Evolutionary conservation across 768 basidiomycete genomes (phyloP), one percentile per base, ranked within the genome.

Genomic region (Lactarius psammicola): DNA sequence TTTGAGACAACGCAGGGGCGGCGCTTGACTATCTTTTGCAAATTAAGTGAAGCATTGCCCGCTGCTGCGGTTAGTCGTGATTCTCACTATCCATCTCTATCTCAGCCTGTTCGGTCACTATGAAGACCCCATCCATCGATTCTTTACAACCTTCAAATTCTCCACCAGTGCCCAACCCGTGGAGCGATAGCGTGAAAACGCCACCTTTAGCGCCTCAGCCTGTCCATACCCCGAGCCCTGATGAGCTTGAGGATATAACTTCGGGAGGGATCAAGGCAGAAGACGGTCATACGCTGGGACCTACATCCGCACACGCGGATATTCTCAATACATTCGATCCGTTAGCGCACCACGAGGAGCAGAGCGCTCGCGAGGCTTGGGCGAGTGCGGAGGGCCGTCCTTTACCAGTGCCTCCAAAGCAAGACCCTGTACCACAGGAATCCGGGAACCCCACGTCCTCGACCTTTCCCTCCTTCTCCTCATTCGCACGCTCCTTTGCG

Each of bases 281-380:
- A 2, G 53, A 60, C 7, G 31, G 17, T 26, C 53, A 4, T 28
- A 26, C 64, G 28, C 28, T 18, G 20, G 42, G 30, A 57, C 34
- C 38, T 54, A n/a, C 59, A 20, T 55, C 56, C 6, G 38, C 28
- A 51, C 54, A 33, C 3, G 20, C 55, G 15, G 75, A 75, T 18
- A 76, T 87, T 4, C 75, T 90, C 59, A 78, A 76, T 40, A 84
- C 89, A 71, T 90, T 92, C 72, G 89, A 92, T 75, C 89, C 89
- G 18, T 76, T 90, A 28, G 84, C 76, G 0, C 82, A 79, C 68
- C 71, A 77, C 38, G 85, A 87, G 63, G 86, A 88, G 73, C 75
- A 81, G 63, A 83, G 80, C 28, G 87, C 88, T 4, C 80, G 81
- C 49, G 80, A 83, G 17, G 89, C 87, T 54, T 90, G 89, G 89